Evolutionary conservation across 495 filamentous ascomycete genomes (phyloP).

Genomic region (Talaromyces ruber): DNA sequence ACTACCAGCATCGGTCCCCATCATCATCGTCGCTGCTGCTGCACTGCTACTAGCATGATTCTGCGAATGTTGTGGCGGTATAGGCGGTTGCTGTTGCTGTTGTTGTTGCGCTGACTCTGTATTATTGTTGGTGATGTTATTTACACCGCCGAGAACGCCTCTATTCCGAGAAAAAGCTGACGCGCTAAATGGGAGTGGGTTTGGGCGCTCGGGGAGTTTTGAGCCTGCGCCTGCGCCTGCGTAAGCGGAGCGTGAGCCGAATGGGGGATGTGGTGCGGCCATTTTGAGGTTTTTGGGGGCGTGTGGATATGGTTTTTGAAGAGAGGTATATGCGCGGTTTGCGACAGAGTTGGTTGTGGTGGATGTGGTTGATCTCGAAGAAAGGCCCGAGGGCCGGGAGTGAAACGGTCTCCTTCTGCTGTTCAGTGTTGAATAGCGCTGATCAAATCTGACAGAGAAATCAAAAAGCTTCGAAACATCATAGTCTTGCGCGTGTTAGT

Average conservation of each 20-base stretch:
- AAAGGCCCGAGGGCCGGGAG: neutral
- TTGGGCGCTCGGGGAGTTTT: slow-evolving; percentile 41
- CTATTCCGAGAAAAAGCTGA: slow-evolving; percentile 36
- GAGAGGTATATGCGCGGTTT: neutral
- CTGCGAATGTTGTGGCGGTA: slow-evolving; percentile 21
- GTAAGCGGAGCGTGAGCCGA: slow-evolving; percentile 38
- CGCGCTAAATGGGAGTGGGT: slow-evolving; percentile 38
- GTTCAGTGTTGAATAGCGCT: neutral
- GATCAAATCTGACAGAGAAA: neutral
- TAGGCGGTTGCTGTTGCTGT: slow-evolving; percentile 18
- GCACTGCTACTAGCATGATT: too few species aligned
- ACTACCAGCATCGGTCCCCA: slow-evolving; percentile 1
- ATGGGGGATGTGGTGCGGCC: slow-evolving; percentile 35
- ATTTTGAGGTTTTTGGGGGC: slow-evolving; percentile 9
- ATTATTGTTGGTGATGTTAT: slow-evolving; percentile 18
- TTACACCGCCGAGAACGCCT: slow-evolving; percentile 12
- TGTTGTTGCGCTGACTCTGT: slow-evolving; percentile 13
- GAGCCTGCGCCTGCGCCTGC: slow-evolving; percentile 29
- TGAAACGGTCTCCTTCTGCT: neutral
- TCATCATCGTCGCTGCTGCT: slow-evolving; percentile 10
- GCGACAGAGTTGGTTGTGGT: neutral
- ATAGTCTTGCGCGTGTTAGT: neutral
- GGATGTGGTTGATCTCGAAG: neutral
- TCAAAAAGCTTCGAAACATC: too few species aligned
- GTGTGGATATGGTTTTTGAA: neutral